Evolutionary conservation across 2,329 filamentous ascomycete species (phyloP), one percentile per base, ranked within the genome.

Genomic region (Raffaelea deltoideospora): DNA sequence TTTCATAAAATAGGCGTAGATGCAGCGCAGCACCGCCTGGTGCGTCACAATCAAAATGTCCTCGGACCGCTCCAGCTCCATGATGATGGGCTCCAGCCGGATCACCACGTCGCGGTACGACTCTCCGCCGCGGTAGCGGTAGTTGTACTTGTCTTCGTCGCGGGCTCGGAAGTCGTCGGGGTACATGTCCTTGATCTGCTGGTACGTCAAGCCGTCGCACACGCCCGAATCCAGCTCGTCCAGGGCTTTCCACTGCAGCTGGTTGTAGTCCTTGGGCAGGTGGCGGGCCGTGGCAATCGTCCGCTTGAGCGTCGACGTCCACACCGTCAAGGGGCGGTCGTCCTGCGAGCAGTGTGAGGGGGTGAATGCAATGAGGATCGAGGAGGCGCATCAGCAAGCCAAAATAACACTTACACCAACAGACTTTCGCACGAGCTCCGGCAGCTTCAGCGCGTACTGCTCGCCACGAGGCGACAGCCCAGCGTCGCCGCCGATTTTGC

Each of bases 141-240:
- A 98, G 64, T 98, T 96, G 72, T 96, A 96, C 60, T 98, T 98
- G 67, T 98, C 90, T 47, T 94, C 85, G 57, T 98, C 90, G 43
- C 90, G 84, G 24, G 88, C 86, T 34, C 77, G 76, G 61, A 98
- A 98, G 61, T 98, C 90, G 47, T 95, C 87, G 0, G 90, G 90
- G 54, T 84, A 96, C 37, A 72, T 64, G 50, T 92, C 75, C 50
- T 90, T 85, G 53, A 98, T 96, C 54, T 98, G 81, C 51, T 85
- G 83, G 56, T 95, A 95, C 1, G 90, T 98, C 55, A 96, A 75
- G 37, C 88, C 87, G 50, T 98, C 90, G 60, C 90, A 98, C 33
- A 96, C 84, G 35, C 90, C 90, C 1, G 85, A 87, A 56, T 98
- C 90, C 27, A 98, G 78, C 61, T 98, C 90, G 52, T 98, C 90